Evolutionary conservation across 139 green algal species (phyloP).

Genomic region (Picochlorum sp.): DNA sequence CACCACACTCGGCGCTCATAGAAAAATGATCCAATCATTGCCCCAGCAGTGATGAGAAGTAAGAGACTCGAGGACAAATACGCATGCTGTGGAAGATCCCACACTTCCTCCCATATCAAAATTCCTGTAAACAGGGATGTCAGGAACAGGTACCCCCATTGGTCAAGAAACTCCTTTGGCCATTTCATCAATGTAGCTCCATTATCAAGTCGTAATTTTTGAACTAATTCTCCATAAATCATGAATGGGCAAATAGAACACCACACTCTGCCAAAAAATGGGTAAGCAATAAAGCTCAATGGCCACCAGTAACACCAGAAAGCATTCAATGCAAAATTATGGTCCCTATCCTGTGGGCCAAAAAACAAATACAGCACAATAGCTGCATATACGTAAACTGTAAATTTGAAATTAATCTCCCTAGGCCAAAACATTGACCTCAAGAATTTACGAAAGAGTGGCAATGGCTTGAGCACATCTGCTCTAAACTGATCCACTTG

Average conservation of each 20-base stretch:
- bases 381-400: conserved; percentile 31
- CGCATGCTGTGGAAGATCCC: conserved; percentile 66
- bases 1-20: conserved; percentile 74
- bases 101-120: conserved; percentile 75
- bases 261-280: conserved; percentile 70
- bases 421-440: conserved; percentile 49
- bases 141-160: conserved; percentile 14
- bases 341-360: conserved; percentile 53
- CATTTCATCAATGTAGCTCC: conserved; percentile 61
- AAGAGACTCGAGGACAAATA: conserved; percentile 66
- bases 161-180: conserved; percentile 36
- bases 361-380: conserved; percentile 50
- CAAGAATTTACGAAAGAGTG: conserved; percentile 40
- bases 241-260: conserved; percentile 80
- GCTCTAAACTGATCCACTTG: conserved; percentile 34
- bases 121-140: conserved; percentile 40
- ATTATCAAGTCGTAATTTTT: background rate
- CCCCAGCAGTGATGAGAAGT: conserved; percentile 72
- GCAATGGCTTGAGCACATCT: conserved; percentile 40
- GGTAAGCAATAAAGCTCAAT: conserved; percentile 63
- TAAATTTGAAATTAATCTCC: conserved; percentile 58
- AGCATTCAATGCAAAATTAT: conserved; percentile 63
- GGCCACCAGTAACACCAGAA: conserved; percentile 82
- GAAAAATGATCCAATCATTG: conserved; percentile 51
- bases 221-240: conserved; percentile 34